Base-by-base conservation (phyloP, 2,329 filamentous ascomycete species). In the Aureobasidium sp. region DNA sequence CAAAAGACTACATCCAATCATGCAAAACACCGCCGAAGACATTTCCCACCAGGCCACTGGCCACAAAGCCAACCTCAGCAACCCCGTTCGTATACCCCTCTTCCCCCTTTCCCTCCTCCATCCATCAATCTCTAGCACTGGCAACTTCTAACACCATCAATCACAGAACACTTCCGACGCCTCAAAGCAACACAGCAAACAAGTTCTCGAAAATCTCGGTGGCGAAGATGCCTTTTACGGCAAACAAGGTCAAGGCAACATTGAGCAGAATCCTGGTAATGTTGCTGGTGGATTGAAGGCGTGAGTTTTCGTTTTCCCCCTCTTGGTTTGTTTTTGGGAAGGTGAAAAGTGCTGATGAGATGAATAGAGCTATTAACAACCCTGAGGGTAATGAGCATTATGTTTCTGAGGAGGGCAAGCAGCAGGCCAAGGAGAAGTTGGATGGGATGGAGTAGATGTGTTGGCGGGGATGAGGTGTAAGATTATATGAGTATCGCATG, bases 31-130 rank as follows among this genome's bases (percentile, higher is more conserved):
- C 27, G 49, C 60, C 29, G 65, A 66, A 52, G 65, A 67, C 39
- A 64, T 64, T 12, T 64, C 63, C 47, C 63, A 83, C 65, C 68
- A 83, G 65, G 78, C 80, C 66, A 80, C 79, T 63, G 78, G 78
- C 15, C 77, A 80, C 69, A 79, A 79, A 70, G 78, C 78, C 2
- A 80, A 80, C 64, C 65, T 80, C 20, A 73, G 74, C 62, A 80
- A 80, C 64, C 77, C 78, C 11, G 78, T 80, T 41, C 27, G 29
- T 14, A 69, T 45, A 25, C 22, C 22, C 22, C n/a, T n/a, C n/a
- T 15, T 69, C 31, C 7, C 29, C 6, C 22, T 17, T n/a, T 55
- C 25, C 49, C 41, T 9, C 41, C 2, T 22, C 17, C 2, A 44
- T 22, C 1, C 36, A 17, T 2, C 36, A n/a, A n/a, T n/a, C n/a